Evolutionary conservation across 2,329 filamentous ascomycete genomes (phyloP), one percentile per base, ranked within the genome.

Genomic region (Trichoderma cornu-damae): DNA sequence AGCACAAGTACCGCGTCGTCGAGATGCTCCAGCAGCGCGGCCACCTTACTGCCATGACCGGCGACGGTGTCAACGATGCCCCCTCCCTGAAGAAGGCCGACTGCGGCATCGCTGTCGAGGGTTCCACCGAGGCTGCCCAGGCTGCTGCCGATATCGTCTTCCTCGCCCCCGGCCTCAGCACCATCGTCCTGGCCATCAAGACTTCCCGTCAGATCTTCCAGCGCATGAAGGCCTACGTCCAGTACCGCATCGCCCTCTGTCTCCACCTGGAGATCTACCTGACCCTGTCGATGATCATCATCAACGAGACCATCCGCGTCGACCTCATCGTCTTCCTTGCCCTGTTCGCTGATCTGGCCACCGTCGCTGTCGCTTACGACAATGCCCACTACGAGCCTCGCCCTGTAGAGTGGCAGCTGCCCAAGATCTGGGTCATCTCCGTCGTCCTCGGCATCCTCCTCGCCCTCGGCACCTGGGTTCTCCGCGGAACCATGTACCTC

Each of bases 171-270:
- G 91, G 90, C 79, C 85, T 96, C 61, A 91, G 89, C 74, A 88
- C 90, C 62, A 95, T 96, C 72, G 95, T 96, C 67, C 90, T 95
- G 72, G 90, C 90, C 60, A 82, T 96, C 66, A 96, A 96, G 79
- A 95, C 89, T 64, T 93, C 90, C 26, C 89, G 91, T 68, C 90
- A 95, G 74, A 96, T 96, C 73, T 96, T 96, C 81, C 90, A 96
- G 78, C 89, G 91, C 68, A 96, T 96, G 90, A 94, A 96, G 77
- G 88, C 90, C 60, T 96, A 96, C 78, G 89, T 96, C 64, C 88
- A 95, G 68, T 96, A 96, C 79, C 89, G 91, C 82, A 96, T 96
- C 68, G 90, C 91, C 47, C 78, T 96, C 68, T 96, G 90, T 16
- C 85, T 96, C 63, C 91, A 96, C 72, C 81, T 96, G 69, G 90